Conservation (phyloP, 257 asterid genomes). For the Cruciata laevipes region DNA sequence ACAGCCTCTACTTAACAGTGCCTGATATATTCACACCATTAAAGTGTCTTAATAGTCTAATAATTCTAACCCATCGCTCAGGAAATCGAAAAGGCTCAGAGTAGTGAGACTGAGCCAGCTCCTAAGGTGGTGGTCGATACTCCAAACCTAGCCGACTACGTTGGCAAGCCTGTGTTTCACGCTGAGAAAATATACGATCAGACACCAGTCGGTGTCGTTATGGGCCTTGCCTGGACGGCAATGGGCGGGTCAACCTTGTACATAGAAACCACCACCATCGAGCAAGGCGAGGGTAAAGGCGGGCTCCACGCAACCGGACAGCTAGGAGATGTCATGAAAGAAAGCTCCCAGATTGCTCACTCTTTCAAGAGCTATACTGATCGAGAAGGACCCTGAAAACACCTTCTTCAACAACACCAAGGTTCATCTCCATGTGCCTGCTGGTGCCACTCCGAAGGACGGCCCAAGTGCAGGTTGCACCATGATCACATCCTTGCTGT, state of each 20-base stretch:
- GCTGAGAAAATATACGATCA: slow-evolving; percentile 84
- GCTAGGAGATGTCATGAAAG: slow-evolving; percentile 98
- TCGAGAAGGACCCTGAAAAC: slow-evolving; percentile 66
- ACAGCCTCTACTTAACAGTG: background rate
- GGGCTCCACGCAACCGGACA: slow-evolving; percentile 73
- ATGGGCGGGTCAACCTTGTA: slow-evolving; percentile 99
- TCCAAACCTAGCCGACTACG: slow-evolving; percentile 69
- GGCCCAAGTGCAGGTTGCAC: slow-evolving; percentile 99
- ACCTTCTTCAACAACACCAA: slow-evolving; percentile 61
- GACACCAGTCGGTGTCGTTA: slow-evolving; percentile 89
- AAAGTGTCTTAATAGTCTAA: background rate
- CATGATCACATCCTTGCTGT: slow-evolving; percentile 85
- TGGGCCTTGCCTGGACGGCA: slow-evolving; percentile 99
- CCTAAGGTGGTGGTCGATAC: slow-evolving; percentile 59
- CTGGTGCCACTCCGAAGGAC: slow-evolving; percentile 96
- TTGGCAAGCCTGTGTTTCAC: slow-evolving; percentile 96
- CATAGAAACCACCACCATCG: slow-evolving; percentile 63
- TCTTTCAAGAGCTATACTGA: slow-evolving; percentile 67
- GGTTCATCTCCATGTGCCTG: slow-evolving; percentile 97
- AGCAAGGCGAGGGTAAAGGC: slow-evolving; percentile 96
- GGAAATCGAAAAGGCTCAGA: slow-evolving; percentile 34
- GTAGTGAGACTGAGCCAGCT: slow-evolving; percentile 24
- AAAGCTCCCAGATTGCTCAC: slow-evolving; percentile 95
- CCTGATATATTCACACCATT: background rate
- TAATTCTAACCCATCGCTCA: slow-evolving; percentile 28